Evolutionary conservation across 2,329 filamentous ascomycete genomes (phyloP), one percentile per base, ranked within the genome.

Genomic region (Pestalotiopsis sp.): DNA sequence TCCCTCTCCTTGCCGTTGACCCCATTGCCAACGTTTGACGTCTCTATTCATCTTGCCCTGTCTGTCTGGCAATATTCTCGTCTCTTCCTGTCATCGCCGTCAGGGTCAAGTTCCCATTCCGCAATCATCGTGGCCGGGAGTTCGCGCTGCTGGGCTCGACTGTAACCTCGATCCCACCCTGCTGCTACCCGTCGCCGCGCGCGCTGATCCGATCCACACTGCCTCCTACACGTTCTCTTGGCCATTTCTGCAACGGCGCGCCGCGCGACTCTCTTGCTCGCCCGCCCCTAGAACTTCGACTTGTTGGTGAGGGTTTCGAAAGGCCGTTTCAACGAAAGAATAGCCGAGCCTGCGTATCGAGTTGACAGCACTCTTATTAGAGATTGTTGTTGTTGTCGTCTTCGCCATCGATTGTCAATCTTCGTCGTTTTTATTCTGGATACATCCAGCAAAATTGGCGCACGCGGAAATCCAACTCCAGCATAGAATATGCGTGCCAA

Each of bases 401-500:
- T 22, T 58, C 56, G 56, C 22, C 10, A 14, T 58, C 26, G 24
- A 58, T 58, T 35, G 56, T 35, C 56, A 58, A 22, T 4, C 26
- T 6, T 26, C 11, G 14, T 22, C 40, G 3, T 20, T n/a, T 52
- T 20, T 5, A 52, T 52, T 26, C 22, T 26, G 14, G 24, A 52
- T 2, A 52, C 20, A 6, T 58, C 22, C 14, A 58, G 22, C 22
- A 22, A 35, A 26, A 58, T 58, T 58, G 22, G 56, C 26, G 56
- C 22, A 26, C 39, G n/a, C 24, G 58, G n/a, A 20, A 17, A 39
- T 35, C 30, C 58, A 61, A 40, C 24, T 35, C 13, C 22, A 64
- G 61, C 63, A 10, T 24, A 55, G 64, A 66, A 52, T 57, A 66
- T 66, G 64, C 30, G 39, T 66, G 24, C 39, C 24, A 17, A 58